Percentiles rank a stretch among this genome's conserved stretches.
These are phyloP conservation scores for Colletotrichum salicis DNA, from an alignment of 2,329 filamentous ascomycete species.

Conservation along the genomic window DNA sequence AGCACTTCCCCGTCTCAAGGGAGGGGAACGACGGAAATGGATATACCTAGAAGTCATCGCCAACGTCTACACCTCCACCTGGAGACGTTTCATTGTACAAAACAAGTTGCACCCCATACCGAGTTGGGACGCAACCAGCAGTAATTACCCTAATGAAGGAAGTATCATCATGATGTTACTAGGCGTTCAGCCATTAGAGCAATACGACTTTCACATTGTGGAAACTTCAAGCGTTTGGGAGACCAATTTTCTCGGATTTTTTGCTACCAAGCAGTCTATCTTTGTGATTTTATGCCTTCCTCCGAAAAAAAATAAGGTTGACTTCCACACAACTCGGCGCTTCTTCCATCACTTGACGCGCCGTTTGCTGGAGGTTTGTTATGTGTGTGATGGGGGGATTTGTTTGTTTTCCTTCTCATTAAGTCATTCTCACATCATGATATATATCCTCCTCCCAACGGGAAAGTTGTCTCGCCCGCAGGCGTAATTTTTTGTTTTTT, in stretches of 20 bases:
- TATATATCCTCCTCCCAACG: slow-evolving; percentile 26
- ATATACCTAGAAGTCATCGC: background rate
- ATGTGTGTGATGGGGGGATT: slow-evolving; percentile 1
- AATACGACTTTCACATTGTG: background rate
- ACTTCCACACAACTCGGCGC: background rate
- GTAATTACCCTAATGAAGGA: background rate
- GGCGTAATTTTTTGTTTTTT: background rate
- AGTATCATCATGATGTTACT: background rate
- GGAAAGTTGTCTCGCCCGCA: background rate
- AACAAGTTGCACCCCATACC: background rate
- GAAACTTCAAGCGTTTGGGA: background rate
- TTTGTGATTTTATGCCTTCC: slow-evolving; percentile 3
- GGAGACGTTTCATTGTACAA: background rate
- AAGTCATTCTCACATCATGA: slow-evolving; percentile 36
- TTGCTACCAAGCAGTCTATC: background rate
- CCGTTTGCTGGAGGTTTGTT: background rate
- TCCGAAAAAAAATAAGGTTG: background rate
- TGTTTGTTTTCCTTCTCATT: slow-evolving; percentile 29
- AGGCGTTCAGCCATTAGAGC: background rate
- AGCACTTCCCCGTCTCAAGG: background rate
- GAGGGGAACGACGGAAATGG: too few relatives aligned
- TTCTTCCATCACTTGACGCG: slow-evolving; percentile 11
- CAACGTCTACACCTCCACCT: background rate
- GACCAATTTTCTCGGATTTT: background rate
- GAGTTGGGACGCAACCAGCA: background rate